Percentiles rank a stretch among this genome's conserved stretches.
phyloP scores from a whole-genome alignment of 345 rosid genomes.

The Limnanthes douglasii region DNA sequence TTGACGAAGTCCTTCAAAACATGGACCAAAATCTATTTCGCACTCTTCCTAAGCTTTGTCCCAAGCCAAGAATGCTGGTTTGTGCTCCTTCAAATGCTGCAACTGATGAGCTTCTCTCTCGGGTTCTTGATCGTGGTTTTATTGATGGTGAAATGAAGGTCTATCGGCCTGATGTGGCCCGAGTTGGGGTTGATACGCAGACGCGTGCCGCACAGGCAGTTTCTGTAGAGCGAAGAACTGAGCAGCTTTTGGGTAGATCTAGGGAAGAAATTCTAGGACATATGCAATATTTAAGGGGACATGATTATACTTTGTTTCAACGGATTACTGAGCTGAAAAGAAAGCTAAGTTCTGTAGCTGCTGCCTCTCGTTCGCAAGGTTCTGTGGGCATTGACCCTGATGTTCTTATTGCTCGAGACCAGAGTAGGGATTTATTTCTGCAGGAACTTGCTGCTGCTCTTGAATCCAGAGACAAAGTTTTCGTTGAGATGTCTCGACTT shows the following conservation, averaged over 20 bases:
- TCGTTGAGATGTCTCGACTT: slow-evolving; percentile 97
- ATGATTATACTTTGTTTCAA: slow-evolving; percentile 65
- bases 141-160: slow-evolving; percentile 99
- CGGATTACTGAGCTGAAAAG: slow-evolving; percentile 66
- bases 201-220: slow-evolving; percentile 99
- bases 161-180: slow-evolving; percentile 94
- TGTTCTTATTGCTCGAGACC: slow-evolving; percentile 80
- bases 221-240: slow-evolving; percentile 97
- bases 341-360: slow-evolving; percentile 67
- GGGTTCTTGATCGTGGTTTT: slow-evolving; percentile 97
- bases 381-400: slow-evolving; percentile 98
- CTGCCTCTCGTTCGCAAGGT: slow-evolving; percentile 74
- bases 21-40: slow-evolving; percentile 96
- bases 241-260: slow-evolving; percentile 60
- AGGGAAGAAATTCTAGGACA: slow-evolving; percentile 82
- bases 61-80: slow-evolving; percentile 95
- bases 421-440: slow-evolving; percentile 73
- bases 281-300: slow-evolving; percentile 65
- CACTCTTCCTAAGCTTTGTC: slow-evolving; percentile 89
- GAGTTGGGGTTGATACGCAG: slow-evolving; percentile 98
- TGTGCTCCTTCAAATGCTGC: slow-evolving; percentile 99
- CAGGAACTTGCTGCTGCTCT: slow-evolving; percentile 91
- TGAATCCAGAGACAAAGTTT: slow-evolving; percentile 87
- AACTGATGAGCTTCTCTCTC: slow-evolving; percentile 93
- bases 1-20: slow-evolving; percentile 97